These are phyloP conservation scores for Pterulicium gracile DNA, from an alignment of 1,284 basidiomycete genomes.

Conservation along the genomic window DNA sequence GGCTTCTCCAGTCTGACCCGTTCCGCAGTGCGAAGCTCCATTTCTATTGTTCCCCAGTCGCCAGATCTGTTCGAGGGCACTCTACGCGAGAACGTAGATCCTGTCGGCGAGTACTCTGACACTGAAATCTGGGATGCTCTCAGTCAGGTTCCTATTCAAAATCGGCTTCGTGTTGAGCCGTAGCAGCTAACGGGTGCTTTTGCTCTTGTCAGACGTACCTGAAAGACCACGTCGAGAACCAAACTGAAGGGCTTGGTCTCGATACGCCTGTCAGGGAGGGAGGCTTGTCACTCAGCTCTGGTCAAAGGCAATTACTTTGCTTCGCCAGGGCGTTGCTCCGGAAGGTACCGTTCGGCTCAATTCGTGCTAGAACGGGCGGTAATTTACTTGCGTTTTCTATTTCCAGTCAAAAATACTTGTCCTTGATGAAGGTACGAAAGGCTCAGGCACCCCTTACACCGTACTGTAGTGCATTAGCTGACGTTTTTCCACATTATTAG, in stretches of 20 bases:
- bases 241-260: slow-evolving; percentile 50
- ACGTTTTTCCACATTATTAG: slow-evolving; percentile 26
- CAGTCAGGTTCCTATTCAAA: slow-evolving; percentile 31
- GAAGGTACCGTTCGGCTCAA: slow-evolving; percentile 27
- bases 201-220: slow-evolving; percentile 37
- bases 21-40: slow-evolving; percentile 52
- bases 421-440: slow-evolving; percentile 68
- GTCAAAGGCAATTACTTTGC: slow-evolving; percentile 79
- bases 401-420: slow-evolving; percentile 73
- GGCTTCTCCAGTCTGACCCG: slow-evolving; percentile 6
- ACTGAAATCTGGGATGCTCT: slow-evolving; percentile 79
- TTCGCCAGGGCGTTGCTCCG: slow-evolving; percentile 72
- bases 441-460: slow-evolving; percentile 7
- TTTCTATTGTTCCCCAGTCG: slow-evolving; percentile 87
- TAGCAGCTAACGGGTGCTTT: slow-evolving; percentile 4
- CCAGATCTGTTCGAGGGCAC: slow-evolving; percentile 81
- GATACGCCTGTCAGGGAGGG: slow-evolving; percentile 76
- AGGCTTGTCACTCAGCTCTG: slow-evolving; percentile 74
- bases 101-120: slow-evolving; percentile 60
- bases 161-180: background rate
- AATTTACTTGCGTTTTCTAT: slow-evolving; percentile 2
- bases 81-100: slow-evolving; percentile 79
- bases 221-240: slow-evolving; percentile 59
- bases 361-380: background rate
- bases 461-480: too few species aligned